Conservation (phyloP, 2,329 filamentous ascomycete species). For the Volutella citrinella region DNA sequence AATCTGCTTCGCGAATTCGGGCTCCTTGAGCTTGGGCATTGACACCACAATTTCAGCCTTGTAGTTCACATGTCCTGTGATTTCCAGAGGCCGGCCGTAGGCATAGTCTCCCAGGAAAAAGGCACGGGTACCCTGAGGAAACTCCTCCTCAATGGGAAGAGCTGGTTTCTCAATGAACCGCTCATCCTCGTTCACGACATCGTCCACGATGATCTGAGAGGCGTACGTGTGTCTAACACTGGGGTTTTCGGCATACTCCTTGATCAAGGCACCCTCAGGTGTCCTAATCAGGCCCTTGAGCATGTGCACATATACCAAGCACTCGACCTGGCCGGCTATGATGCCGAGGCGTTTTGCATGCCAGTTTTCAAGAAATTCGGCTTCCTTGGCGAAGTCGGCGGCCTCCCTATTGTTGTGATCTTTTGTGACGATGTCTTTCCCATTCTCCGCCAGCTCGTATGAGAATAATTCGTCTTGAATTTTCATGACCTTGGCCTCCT, state of each 20-base stretch:
- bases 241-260: constrained; percentile 84
- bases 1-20: constrained; percentile 75
- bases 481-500: constrained; percentile 85
- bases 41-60: constrained; percentile 80
- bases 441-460: constrained; percentile 69
- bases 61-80: constrained; percentile 69
- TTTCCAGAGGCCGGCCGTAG: constrained; percentile 85
- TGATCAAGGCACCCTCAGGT: constrained; percentile 84
- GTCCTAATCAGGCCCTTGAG: constrained; percentile 88
- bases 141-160: constrained; percentile 88
- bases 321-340: constrained; percentile 81
- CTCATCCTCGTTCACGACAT: constrained; percentile 85
- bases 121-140: constrained; percentile 74
- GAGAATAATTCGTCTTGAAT: constrained; percentile 94
- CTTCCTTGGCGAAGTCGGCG: constrained; percentile 79
- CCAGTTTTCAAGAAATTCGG: constrained; percentile 75
- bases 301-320: constrained; percentile 88
- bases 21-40: constrained; percentile 67
- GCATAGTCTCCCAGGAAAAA: constrained; percentile 95
- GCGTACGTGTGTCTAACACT: constrained; percentile 88
- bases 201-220: constrained; percentile 85
- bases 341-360: constrained; percentile 92
- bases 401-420: constrained; percentile 76
- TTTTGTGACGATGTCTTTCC: constrained; percentile 61
- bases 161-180: constrained; percentile 89